Evolutionary conservation across 2,329 filamentous ascomycete genomes (phyloP), one percentile per base, ranked within the genome.

Genomic region (Arthrobotrys pseudoclavata): DNA sequence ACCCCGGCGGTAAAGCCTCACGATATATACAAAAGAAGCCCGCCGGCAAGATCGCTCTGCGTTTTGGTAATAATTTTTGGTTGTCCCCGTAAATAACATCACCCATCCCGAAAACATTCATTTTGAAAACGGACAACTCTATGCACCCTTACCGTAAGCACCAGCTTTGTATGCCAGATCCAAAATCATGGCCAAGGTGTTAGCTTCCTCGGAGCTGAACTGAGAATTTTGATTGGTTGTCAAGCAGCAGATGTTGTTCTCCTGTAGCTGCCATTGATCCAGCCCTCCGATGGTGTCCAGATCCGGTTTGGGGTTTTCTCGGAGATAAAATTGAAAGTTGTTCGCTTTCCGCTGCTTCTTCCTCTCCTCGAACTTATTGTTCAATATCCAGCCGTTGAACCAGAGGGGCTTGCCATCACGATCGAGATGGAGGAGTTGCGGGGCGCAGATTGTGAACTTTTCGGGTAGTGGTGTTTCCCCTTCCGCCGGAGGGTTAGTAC

Each of bases 301-400:
- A 15, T 70, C 45, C 76, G 79, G 77, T 1, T 82, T 79, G 20
- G 77, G 78, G 13, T 82, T 81, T 79, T 84, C 84, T 22, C 79
- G 69, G 48, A 84, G 69, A 52, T 81, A 84, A 6, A 80, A 80
- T n/a, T 84, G 81, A 77, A 85, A 85, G 4, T 81, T 80, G 31
- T 82, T 82, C 47, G 84, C 84, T 53, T 82, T 81, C 7, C 64
- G 63, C 63, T 82, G 83, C 66, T 83, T 80, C 34, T 83, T 80
- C 47, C 82, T 81, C 20, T 83, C 81, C n/a, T 83, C 82, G 77
- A 84, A 86, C 70, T 86, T 86, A 80, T 84, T 85, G 45, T 82
- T 81, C 5, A 85, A 80, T 13, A 85, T 80, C 84, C 85, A 86
- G 62, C 85, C 85, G 77, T 86, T 86, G 82, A 86, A 86, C 85